Base-by-base conservation (phyloP, 371 early-diverging fungal genomes). In the Conidiobolus incongruus region DNA sequence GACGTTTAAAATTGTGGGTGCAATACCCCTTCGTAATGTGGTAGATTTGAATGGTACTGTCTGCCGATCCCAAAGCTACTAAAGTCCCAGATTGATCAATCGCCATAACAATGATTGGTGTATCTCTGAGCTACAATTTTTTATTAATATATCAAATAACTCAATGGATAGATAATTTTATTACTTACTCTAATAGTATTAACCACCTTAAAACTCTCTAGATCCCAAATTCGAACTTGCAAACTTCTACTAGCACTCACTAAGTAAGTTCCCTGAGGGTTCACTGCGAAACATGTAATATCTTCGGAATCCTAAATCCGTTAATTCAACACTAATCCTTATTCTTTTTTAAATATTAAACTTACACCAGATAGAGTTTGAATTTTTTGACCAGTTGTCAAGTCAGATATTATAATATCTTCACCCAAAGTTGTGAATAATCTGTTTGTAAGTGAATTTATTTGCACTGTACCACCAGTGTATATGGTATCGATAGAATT, bases 11-110 rank as follows among this genome's bases (percentile, higher is more conserved):
- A 53, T 84, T 82, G 55, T 96, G 97, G 22, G 97, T 94, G 50
- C 84, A 86, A 59, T 65, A 88, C n/a, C 88, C 89, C 40, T 73
- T 65, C 42, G 79, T 83, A 34, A 86, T 80, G 61, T 96, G 91
- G 90, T 92, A 96, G 3, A 93, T 83, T 45, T 80, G 81, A 43
- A 96, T 77, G 6, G 82, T 77, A 50, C 77, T 76, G 60, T 96
- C 97, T 0, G 97, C 92, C n/a, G 85, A 86, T 34, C 94, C 97
- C 0, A 92, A 92, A 4, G 93, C 93, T 2, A 91, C 82, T 15
- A 93, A 54, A 0, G 91, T 86, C 0, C 87, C 84, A 0, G 85
- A 70, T 0, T 63, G 52, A 52, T 93, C 93, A 47, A 85, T 75
- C 33, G 72, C 85, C 89, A 93, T 89, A 4, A 75, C 70, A 48